Conservation (phyloP, 1,284 basidiomycete species). For the Pseudozyma hubeiensis region DNA sequence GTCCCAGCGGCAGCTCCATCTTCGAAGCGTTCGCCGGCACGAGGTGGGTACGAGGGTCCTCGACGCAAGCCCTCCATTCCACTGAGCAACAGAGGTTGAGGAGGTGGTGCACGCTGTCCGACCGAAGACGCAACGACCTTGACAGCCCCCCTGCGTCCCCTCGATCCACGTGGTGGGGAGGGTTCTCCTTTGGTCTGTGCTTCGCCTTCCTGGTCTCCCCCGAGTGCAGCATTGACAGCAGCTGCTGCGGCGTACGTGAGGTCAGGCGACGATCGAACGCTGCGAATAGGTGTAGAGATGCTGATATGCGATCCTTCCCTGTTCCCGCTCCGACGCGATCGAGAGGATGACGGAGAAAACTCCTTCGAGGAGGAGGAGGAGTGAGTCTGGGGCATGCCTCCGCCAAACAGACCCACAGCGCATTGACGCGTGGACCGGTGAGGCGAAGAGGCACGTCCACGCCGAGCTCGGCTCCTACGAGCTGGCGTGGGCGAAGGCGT, state of each 20-base stretch:
- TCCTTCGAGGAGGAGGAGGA: background rate
- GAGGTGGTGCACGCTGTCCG: slow-evolving; percentile 13
- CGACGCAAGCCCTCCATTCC: slow-evolving; percentile 30
- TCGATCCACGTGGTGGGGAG: slow-evolving; percentile 33
- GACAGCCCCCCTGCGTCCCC: slow-evolving; percentile 52
- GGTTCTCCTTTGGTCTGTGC: slow-evolving; percentile 11
- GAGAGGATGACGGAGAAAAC: slow-evolving; percentile 4
- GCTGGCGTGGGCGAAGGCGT: slow-evolving; percentile 22
- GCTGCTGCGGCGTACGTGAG: slow-evolving; percentile 44
- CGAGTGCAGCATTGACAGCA: slow-evolving; percentile 7
- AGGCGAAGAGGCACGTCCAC: slow-evolving; percentile 36
- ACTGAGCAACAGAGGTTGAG: slow-evolving; percentile 24
- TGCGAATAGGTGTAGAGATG: slow-evolving; percentile 28
- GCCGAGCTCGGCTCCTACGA: slow-evolving; percentile 9
- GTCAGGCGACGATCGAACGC: slow-evolving; percentile 51
- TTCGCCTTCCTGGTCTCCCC: slow-evolving; percentile 4
- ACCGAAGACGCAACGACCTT: slow-evolving; percentile 50
- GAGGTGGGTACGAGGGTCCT: slow-evolving; percentile 44
- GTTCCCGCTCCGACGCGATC: slow-evolving; percentile 16
- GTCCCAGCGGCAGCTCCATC: background rate
- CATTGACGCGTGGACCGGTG: slow-evolving; percentile 46
- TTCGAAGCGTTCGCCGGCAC: slow-evolving; percentile 34
- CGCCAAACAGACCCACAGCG: slow-evolving; percentile 57
- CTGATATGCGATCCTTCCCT: slow-evolving; percentile 21
- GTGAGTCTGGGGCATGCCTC: slow-evolving; percentile 15